Base-by-base conservation (phyloP, 106 monocot species). In the Hemerocallis citrina region DNA sequence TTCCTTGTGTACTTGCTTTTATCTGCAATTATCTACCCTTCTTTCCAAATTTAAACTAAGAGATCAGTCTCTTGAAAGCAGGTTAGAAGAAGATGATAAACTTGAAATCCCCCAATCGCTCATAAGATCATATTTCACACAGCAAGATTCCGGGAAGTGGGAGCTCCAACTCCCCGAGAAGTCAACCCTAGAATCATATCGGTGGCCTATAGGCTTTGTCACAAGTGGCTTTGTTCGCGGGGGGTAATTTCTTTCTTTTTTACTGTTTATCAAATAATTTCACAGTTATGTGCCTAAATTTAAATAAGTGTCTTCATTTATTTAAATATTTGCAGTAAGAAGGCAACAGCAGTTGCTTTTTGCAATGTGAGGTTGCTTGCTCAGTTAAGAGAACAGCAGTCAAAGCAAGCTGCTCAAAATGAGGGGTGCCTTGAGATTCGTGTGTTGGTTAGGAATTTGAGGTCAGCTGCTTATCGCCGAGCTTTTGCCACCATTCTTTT, bases 161-260 rank as follows among this genome's bases (percentile, higher is more conserved):
- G 67, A 67, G 31, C 68, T 85, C 9, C 68, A 69, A 4, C 37
- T 82, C 34, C 77, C 85, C 0, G 52, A 68, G 23, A 74, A 82
- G 40, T 64, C 44, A 0, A 27, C 27, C 41, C 44, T n/a, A 13
- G 29, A 82, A 47, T 62, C 71, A 34, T 72, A 63, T 66, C 70
- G 89, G 34, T 89, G 89, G 93, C 93, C 93, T 13, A 82, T 93
- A 51, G 93, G 93, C 24, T 93, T 93, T 49, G 64, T 93, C 14
- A 85, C 93, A 35, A 72, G 77, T 16, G 96, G 96, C 7, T 87
- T 78, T 65, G 79, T 85, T 40, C 64, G 65, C 16, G 88, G 87
- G 64, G 85, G 91, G 96, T 95, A 81, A 3, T 6, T 35, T 12
- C 36, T 47, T 35, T 25, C 51, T 12, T 55, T 15, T 37, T 19